phyloP scores from a whole-genome alignment of 1,284 basidiomycete species.

The Boletellus deceptivus region DNA sequence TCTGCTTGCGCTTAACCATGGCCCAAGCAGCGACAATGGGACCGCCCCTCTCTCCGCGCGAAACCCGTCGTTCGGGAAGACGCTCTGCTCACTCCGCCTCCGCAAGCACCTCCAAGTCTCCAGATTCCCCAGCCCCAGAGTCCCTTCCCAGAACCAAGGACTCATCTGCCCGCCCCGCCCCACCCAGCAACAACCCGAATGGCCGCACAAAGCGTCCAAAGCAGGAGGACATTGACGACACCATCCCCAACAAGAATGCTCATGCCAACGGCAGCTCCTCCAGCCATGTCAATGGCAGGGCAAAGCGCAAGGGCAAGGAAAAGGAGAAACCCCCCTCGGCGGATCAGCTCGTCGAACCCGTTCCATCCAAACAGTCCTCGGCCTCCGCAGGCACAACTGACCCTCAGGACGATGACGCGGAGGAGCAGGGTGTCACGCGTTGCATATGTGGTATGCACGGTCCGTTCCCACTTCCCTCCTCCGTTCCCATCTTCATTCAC shows the following conservation, averaged over 20 bases:
- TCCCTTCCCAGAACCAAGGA: constrained; percentile 42
- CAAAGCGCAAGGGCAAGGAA: constrained; percentile 38
- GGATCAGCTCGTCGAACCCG: constrained; percentile 27
- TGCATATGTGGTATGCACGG: constrained; percentile 92
- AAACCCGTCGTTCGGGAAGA: constrained; percentile 72
- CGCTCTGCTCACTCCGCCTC: constrained; percentile 66
- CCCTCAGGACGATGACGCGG: constrained; percentile 53
- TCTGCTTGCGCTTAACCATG: constrained; percentile 33
- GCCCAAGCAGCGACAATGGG: constrained; percentile 61
- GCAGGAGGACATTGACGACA: constrained; percentile 69
- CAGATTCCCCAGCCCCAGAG: constrained; percentile 66
- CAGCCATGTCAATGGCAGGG: constrained; percentile 38
- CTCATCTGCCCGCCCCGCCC: constrained; percentile 42
- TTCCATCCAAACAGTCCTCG: constrained; percentile 33
- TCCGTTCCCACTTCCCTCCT: constrained; percentile 41
- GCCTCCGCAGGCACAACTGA: constrained; percentile 36
- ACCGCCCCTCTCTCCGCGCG: constrained; percentile 70
- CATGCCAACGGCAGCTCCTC: constrained; percentile 40
- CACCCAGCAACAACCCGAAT: constrained; percentile 43
- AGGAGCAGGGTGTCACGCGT: constrained; percentile 85
- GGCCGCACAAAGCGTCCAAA: constrained; percentile 61
- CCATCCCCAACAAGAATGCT: constrained; percentile 45
- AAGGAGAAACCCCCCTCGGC: constrained; percentile 29
- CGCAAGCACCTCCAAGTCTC: constrained; percentile 68
- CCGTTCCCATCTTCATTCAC: constrained; percentile 16